phyloP scores from a whole-genome alignment of 2,329 filamentous ascomycete species.

The Cryphonectria naterciae region DNA sequence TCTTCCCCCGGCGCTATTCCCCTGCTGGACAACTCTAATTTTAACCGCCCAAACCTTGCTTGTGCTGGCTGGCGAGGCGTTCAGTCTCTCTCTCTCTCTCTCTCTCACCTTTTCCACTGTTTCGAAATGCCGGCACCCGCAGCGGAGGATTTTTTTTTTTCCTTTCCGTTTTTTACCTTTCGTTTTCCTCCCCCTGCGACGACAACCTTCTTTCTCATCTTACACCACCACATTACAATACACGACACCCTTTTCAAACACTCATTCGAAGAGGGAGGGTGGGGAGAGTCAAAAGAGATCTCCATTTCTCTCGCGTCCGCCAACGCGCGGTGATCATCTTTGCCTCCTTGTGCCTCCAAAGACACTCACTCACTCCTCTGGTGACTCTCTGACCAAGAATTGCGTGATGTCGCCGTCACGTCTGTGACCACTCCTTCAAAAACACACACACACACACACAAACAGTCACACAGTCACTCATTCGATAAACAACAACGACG shows the following conservation, averaged over 20 bases:
- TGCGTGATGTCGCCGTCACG: neutral
- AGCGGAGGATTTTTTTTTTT: neutral
- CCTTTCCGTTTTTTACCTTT: too few relatives aligned
- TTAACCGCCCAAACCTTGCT: conserved; percentile 8
- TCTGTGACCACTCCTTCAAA: neutral
- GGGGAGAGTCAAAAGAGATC: neutral
- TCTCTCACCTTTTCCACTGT: neutral
- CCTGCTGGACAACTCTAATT: conserved; percentile 13
- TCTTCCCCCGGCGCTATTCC: conserved; percentile 10
- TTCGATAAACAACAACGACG: neutral
- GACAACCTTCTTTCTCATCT: neutral
- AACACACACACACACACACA: neutral
- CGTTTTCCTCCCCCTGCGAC: neutral
- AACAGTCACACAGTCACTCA: neutral
- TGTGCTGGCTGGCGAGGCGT: neutral
- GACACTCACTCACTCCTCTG: neutral
- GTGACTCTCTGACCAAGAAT: neutral
- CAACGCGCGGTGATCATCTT: neutral
- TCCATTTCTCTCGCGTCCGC: neutral
- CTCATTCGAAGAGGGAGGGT: neutral
- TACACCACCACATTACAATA: neutral
- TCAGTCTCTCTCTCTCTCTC: too few relatives aligned
- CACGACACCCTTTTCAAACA: neutral
- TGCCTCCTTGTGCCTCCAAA: neutral
- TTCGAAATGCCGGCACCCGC: neutral